A percentile compares a stretch with the other conserved stretches of the same genome.
These are phyloP conservation scores for Chaetoceros tenuissimus DNA, from an alignment of 108 stramenopile species.

Conservation along the genomic window DNA sequence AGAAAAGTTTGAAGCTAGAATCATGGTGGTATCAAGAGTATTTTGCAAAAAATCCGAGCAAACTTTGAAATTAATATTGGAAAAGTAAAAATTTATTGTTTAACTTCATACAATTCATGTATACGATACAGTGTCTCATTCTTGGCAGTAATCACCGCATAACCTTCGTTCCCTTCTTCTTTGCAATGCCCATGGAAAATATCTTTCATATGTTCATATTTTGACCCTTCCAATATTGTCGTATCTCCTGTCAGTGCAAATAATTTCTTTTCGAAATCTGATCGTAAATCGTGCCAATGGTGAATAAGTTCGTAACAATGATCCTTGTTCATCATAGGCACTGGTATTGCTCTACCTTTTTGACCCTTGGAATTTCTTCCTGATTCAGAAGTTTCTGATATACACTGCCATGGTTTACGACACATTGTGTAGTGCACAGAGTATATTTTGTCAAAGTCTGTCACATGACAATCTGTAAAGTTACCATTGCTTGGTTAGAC, in stretches of 20 bases:
- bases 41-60: too few species aligned
- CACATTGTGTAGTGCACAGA: constrained; percentile 54
- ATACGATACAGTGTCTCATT: constrained; percentile 20
- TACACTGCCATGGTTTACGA: constrained; percentile 60
- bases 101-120: constrained; percentile 21
- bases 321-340: constrained; percentile 21
- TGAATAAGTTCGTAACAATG: constrained; percentile 41
- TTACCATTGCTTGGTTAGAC: too few species aligned
- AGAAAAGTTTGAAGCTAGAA: too few species aligned
- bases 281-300: constrained; percentile 44
- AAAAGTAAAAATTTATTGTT: too few species aligned
- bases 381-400: constrained; percentile 1
- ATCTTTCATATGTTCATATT: constrained; percentile 30
- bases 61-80: too few species aligned
- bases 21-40: too few species aligned
- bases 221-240: constrained; percentile 21
- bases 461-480: constrained; percentile 44
- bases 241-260: constrained; percentile 15
- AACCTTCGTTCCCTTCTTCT: constrained; percentile 25
- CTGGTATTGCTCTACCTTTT: constrained; percentile 20
- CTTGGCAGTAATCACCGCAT: constrained; percentile 19
- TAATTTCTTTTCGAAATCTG: constrained; percentile 40
- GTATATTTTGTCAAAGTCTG: constrained; percentile 23
- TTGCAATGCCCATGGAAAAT: constrained; percentile 52
- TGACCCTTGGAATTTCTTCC: constrained; percentile 4